Base-by-base conservation (phyloP, 306 rosid genomes). In the Glycine latifolia region DNA sequence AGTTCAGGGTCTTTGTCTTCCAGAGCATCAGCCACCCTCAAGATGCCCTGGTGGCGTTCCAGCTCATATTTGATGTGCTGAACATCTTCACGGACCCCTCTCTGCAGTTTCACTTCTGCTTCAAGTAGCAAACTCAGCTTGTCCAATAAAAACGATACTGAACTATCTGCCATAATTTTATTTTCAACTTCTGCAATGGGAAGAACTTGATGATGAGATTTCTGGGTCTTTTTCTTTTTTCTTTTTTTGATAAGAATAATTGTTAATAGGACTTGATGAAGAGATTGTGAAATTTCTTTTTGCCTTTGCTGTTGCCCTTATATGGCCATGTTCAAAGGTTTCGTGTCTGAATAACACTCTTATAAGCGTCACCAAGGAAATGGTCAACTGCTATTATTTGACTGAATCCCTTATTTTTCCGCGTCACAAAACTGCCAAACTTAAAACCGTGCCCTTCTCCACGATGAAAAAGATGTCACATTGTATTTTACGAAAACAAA, bases 151-250 rank as follows among this genome's bases (percentile, higher is more conserved):
- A 82, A 87, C 3, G 63, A n/a, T 11, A 91, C 86, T 12, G 87
- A 72, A 86, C 86, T 87, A 79, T 91, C 97, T 62, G 90, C 90
- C 97, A 91, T 88, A 37, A 65, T 47, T 49, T 39, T 39, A 1
- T 26, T 26, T 26, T 26, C 31, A 26, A 26, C 31, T 26, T 26
- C 31, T 39, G 68, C 6, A 20, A 74, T 67, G 37, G 3, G 2
- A 71, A 80, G 67, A 48, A 60, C 0, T 44, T 58, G 71, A 6
- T 56, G 54, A 49, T 76, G 8, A 54, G 59, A 31, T 76, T 66
- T 41, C 35, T 76, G 17, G 1, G 44, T 33, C 1, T 41, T 48
- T 10, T 7, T 33, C 2, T 26, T 26, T 26, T 26, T 26, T 26
- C 31, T 10, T 41, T 8, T 13, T 8, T 10, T 8, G 7, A 37